Evolutionary conservation across 495 filamentous ascomycete genomes (phyloP), one percentile per base, ranked within the genome.

Genomic region (Neurospora sp.): DNA sequence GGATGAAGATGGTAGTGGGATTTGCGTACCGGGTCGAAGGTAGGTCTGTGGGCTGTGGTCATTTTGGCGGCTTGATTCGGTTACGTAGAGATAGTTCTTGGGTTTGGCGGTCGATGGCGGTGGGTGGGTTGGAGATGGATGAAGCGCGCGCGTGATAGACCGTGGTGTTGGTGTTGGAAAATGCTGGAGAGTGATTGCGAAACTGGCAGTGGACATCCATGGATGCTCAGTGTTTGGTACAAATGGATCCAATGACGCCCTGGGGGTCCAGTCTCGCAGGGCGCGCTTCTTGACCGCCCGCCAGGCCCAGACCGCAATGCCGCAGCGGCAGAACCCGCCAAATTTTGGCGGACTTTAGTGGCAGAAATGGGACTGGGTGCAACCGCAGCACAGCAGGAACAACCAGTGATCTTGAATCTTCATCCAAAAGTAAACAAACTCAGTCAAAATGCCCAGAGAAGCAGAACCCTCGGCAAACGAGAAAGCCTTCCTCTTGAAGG

Each of bases 41-140:
- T 98, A 73, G 94, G 94, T 81, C 94, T 89, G 77, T 96, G 92
- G 80, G 91, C 91, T 83, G 89, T 91, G 78, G 90, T 91, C 90
- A 92, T 92, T 27, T 77, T 88, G 75, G 6, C 44, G 41, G 44
- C 53, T 72, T 22, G 46, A 53, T 53, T 22, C 5, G 20, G 10
- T 53, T 22, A 61, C 5, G 12, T 6, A 35, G 35, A 35, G 35
- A 35, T 35, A 59, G 22, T 16, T 61, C 22, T 27, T 35, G 5
- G 0, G 22, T 31, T 31, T 7, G 22, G 6, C 0, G 35, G 22
- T 16, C 14, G 38, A 71, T 40, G 42, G 8, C 39, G 75, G 69
- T 27, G 41, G 44, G 44, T 42, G 22, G 31, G 18, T 35, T 35
- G 35, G 35, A 35, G 35, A 35, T 35, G 18, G 46, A 61, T 71